Evolutionary conservation across 768 basidiomycete species (phyloP).

Genomic region (Naganishia onofrii): DNA sequence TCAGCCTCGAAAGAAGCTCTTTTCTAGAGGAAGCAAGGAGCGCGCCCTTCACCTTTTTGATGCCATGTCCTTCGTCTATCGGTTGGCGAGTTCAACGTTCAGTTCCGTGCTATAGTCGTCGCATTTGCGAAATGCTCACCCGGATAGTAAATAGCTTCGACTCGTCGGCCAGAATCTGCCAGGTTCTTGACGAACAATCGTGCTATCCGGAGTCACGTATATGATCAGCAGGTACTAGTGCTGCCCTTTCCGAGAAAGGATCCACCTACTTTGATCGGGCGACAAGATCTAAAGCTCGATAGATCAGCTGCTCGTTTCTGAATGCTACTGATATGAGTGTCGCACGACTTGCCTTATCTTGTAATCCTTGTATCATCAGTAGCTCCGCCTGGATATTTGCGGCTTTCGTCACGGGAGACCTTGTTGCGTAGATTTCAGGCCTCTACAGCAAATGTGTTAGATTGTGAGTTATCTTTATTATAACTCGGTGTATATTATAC

Average conservation of each 20-base stretch:
- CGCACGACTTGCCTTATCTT: constrained; percentile 34
- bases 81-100: constrained; percentile 39
- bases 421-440: constrained; percentile 61
- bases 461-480: constrained; percentile 12
- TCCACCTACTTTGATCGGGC: constrained; percentile 61
- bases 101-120: constrained; percentile 60
- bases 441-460: constrained; percentile 40
- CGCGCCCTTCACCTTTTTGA: constrained; percentile 24
- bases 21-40: too few species aligned
- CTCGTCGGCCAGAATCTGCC: constrained; percentile 57
- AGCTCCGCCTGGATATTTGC: constrained; percentile 57
- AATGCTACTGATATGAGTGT: constrained; percentile 44
- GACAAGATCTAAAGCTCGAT: constrained; percentile 62
- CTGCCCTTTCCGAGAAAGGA: too few species aligned
- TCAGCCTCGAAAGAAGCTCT: too few species aligned
- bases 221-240: not conserved
- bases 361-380: constrained; percentile 35
- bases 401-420: constrained; percentile 66
- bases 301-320: constrained; percentile 58
- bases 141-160: constrained; percentile 63
- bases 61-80: constrained; percentile 31
- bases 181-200: constrained; percentile 59
- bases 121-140: constrained; percentile 55
- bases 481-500: constrained; percentile 33
- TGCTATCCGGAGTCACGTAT: not conserved